Evolutionary conservation across 441 rosid species (phyloP).

Genomic region (Melastoma candidum): DNA sequence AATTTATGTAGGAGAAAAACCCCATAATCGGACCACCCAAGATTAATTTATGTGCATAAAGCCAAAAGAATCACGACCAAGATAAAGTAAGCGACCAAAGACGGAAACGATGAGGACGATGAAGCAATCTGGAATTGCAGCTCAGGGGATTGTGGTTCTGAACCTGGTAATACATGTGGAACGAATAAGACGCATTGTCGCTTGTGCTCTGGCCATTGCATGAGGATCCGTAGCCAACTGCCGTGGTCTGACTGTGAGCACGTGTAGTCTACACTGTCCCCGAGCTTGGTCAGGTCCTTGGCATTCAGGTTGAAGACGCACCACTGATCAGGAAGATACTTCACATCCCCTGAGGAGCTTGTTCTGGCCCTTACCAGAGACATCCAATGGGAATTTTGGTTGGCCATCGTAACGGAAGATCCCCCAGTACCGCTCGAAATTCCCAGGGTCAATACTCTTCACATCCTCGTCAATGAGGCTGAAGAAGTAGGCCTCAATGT

Average conservation of each 20-base stretch:
- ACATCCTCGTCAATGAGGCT: conserved; percentile 77
- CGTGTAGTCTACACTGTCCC: conserved; percentile 52
- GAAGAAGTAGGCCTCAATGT: conserved; percentile 67
- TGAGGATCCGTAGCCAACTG: conserved; percentile 79
- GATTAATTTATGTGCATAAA: too few relatives aligned
- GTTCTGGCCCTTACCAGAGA: conserved; percentile 61
- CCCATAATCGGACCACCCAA: too few relatives aligned
- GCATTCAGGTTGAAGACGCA: conserved; percentile 70
- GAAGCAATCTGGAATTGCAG: conserved; percentile 50
- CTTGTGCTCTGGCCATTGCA: conserved; percentile 55
- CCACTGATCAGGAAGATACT: conserved; percentile 55
- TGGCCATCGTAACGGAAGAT: conserved; percentile 70
- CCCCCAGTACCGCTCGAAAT: conserved; percentile 98
- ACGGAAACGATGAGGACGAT: conserved; percentile 13
- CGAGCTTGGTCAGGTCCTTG: conserved; percentile 47
- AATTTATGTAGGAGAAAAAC: too few relatives aligned
- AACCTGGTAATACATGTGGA: conserved; percentile 85
- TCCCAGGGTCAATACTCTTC: conserved; percentile 71
- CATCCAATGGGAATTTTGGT: conserved; percentile 59
- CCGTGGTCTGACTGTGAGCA: conserved; percentile 59
- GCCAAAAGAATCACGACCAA: background rate
- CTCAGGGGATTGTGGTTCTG: conserved; percentile 59
- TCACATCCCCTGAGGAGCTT: conserved; percentile 42
- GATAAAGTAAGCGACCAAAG: background rate
- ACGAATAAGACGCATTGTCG: conserved; percentile 82